Evolutionary conservation across 1,284 basidiomycete species (phyloP).

Genomic region (Athelia sp.): DNA sequence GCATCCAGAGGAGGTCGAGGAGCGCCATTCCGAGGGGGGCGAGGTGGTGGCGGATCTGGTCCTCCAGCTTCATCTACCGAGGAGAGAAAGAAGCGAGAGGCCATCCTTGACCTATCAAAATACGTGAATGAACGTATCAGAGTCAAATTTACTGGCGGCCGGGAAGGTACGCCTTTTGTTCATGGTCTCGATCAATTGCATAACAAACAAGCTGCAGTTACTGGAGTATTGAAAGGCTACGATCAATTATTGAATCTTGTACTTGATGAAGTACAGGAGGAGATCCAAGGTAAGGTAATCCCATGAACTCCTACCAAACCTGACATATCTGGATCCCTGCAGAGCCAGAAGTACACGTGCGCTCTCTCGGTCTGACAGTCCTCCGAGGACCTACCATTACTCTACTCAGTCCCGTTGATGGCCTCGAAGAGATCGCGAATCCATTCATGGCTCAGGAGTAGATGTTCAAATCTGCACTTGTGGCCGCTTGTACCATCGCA

Average conservation of each 20-base stretch:
- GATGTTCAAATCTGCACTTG: background rate
- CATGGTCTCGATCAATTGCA: slow-evolving; percentile 3
- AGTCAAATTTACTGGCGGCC: slow-evolving; percentile 95
- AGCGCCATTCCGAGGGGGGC: slow-evolving; percentile 34
- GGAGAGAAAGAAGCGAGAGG: slow-evolving; percentile 91
- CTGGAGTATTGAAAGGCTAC: slow-evolving; percentile 90
- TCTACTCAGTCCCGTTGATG: slow-evolving; percentile 88
- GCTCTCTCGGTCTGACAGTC: slow-evolving; percentile 80
- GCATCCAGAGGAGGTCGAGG: slow-evolving; percentile 38
- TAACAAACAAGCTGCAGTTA: slow-evolving; percentile 49
- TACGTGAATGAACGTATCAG: slow-evolving; percentile 90
- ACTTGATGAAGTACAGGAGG: slow-evolving; percentile 84
- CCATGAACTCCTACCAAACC: slow-evolving; percentile 5
- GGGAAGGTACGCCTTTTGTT: slow-evolving; percentile 66
- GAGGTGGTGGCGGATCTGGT: slow-evolving; percentile 35
- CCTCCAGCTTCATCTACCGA: slow-evolving; percentile 41
- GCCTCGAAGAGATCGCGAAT: slow-evolving; percentile 86
- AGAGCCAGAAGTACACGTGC: slow-evolving; percentile 64
- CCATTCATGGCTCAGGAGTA: slow-evolving; percentile 60
- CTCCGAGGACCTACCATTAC: slow-evolving; percentile 91
- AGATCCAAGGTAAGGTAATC: slow-evolving; percentile 53
- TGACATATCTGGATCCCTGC: slow-evolving; percentile 11
- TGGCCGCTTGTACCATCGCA: too few relatives aligned
- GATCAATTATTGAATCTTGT: slow-evolving; percentile 97
- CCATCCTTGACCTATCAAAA: slow-evolving; percentile 93